These are phyloP conservation scores for Turnera subulata DNA, from an alignment of 345 rosid genomes.

Conservation along the genomic window DNA sequence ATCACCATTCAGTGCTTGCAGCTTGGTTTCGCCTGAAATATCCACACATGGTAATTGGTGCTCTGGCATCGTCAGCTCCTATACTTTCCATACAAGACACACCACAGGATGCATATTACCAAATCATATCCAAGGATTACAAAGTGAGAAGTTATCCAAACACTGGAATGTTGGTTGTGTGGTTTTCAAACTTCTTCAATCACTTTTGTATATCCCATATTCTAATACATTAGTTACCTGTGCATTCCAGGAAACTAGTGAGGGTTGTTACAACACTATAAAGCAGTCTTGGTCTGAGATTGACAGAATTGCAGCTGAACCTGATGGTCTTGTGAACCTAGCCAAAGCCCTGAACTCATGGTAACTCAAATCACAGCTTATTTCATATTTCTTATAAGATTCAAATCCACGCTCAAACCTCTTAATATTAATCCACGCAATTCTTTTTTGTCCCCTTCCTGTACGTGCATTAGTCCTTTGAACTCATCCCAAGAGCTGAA, in stretches of 20 bases:
- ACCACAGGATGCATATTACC: constrained; percentile 20
- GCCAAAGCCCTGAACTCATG: constrained; percentile 15
- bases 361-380: too few species aligned
- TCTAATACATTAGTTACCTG: too few species aligned
- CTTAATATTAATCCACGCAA: not conserved
- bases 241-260: constrained; percentile 13
- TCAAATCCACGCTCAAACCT: too few species aligned
- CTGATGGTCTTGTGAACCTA: constrained; percentile 13
- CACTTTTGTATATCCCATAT: too few species aligned
- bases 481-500: constrained; percentile 22
- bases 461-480: constrained; percentile 21
- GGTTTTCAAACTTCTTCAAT: too few species aligned
- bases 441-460: too few species aligned
- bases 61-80: constrained; percentile 32
- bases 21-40: constrained; percentile 34
- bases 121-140: constrained; percentile 23
- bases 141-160: constrained; percentile 3
- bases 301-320: constrained; percentile 19
- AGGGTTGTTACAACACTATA: constrained; percentile 28
- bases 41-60: constrained; percentile 21
- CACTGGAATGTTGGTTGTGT: too few species aligned
- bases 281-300: constrained; percentile 27
- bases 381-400: too few species aligned
- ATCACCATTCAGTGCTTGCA: constrained; percentile 20
- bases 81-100: constrained; percentile 24